Conservation (phyloP, 176 grass and related monocot genomes). For the Coix lacrymajobi region DNA sequence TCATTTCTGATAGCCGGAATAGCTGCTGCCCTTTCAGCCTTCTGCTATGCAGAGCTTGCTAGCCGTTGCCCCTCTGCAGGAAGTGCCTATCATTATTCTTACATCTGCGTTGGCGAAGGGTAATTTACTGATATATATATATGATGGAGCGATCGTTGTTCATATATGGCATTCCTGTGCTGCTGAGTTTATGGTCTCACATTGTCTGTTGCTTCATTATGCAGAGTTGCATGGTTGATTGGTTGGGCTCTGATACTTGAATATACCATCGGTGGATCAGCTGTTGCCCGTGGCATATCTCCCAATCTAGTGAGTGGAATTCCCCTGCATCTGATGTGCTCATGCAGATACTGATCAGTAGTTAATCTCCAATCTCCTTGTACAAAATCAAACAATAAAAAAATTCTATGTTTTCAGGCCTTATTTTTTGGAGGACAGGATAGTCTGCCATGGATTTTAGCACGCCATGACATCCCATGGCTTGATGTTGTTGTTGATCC, state of each 20-base stretch:
- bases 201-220: not conserved
- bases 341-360: not conserved
- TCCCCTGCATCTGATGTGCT: not conserved
- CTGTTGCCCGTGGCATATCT: constrained; percentile 83
- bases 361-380: not conserved
- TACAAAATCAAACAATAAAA: not conserved
- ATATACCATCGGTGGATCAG: constrained; percentile 77
- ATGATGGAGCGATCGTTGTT: not conserved
- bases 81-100: constrained; percentile 87
- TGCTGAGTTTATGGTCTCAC: not conserved
- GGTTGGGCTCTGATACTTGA: constrained; percentile 83
- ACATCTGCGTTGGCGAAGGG: constrained; percentile 90
- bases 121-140: constrained; percentile 30
- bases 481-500: constrained; percentile 70
- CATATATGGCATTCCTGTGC: not conserved
- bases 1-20: constrained; percentile 82
- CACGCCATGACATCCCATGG: constrained; percentile 52
- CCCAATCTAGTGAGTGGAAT: constrained; percentile 50
- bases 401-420: constrained; percentile 28
- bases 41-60: constrained; percentile 86
- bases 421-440: constrained; percentile 66
- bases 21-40: constrained; percentile 75
- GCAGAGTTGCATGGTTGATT: constrained; percentile 74
- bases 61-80: constrained; percentile 86
- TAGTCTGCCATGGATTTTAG: constrained; percentile 62